A percentile compares a stretch with the other conserved stretches of the same genome.
Evolutionary conservation across 257 asterid genomes (phyloP).

Genomic region (Scutellaria galericulata): DNA sequence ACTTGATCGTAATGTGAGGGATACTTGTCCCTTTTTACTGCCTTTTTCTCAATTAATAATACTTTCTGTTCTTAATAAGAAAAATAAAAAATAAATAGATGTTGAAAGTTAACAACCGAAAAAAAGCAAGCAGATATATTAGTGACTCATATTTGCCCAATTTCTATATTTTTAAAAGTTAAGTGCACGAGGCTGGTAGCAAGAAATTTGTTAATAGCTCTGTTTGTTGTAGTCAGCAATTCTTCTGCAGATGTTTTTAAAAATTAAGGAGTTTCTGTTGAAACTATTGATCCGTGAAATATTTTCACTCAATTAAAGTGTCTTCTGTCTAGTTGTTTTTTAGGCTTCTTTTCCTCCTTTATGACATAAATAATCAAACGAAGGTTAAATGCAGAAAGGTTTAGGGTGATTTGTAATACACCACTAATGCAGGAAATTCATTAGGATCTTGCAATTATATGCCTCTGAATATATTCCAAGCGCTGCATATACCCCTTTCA

Average conservation of each 20-base stretch:
- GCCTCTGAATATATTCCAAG: constrained; percentile 10
- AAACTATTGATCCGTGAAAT: background rate
- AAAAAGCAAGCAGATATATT: background rate
- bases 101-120: too few relatives aligned
- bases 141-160: background rate
- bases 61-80: too few relatives aligned
- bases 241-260: background rate
- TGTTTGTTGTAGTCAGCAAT: background rate
- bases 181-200: background rate
- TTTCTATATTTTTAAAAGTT: background rate
- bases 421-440: constrained; percentile 7
- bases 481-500: constrained; percentile 22
- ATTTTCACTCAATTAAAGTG: background rate
- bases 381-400: constrained; percentile 1
- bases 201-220: background rate
- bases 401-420: constrained; percentile 7
- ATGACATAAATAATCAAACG: background rate
- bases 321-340: background rate
- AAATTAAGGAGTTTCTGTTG: background rate
- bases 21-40: too few relatives aligned
- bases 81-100: too few relatives aligned
- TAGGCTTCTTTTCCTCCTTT: constrained; percentile 10
- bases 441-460: constrained; percentile 20
- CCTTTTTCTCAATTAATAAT: too few relatives aligned
- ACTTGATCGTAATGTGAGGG: too few relatives aligned